Evolutionary conservation across 495 filamentous ascomycete genomes (phyloP).

Genomic region (Podospora australis): DNA sequence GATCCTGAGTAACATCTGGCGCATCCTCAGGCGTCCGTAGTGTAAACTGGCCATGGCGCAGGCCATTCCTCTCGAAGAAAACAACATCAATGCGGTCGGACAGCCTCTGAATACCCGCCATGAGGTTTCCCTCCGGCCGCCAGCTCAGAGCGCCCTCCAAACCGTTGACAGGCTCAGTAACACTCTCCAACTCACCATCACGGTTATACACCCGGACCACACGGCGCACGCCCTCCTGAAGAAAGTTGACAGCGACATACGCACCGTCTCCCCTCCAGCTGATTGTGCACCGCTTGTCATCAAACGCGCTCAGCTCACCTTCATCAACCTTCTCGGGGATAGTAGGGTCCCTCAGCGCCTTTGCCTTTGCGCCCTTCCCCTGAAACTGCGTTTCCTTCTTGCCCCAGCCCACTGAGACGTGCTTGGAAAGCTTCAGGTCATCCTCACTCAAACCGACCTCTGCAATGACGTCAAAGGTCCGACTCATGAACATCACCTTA

Average conservation of each 20-base stretch:
- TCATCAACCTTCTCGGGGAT: constrained; percentile 90
- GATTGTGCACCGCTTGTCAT: constrained; percentile 64
- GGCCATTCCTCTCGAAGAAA: constrained; percentile 94
- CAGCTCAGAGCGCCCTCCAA: constrained; percentile 84
- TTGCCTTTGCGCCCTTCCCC: constrained; percentile 85
- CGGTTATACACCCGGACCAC: constrained; percentile 82
- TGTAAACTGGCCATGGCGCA: constrained; percentile 87
- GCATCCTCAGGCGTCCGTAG: constrained; percentile 56
- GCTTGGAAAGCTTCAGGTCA: constrained; percentile 81
- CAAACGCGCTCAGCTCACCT: constrained; percentile 63
- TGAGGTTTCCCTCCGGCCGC: constrained; percentile 83
- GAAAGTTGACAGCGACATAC: constrained; percentile 76
- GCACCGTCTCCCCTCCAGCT: constrained; percentile 94
- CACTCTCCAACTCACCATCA: constrained; percentile 83
- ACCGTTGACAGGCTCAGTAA: constrained; percentile 87
- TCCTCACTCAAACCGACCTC: constrained; percentile 63
- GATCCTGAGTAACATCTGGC: constrained; percentile 47
- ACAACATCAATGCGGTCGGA: constrained; percentile 70
- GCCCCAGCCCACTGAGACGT: constrained; percentile 98
- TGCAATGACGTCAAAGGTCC: constrained; percentile 76
- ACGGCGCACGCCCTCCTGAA: constrained; percentile 61
- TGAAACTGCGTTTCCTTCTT: constrained; percentile 98
- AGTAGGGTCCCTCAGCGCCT: constrained; percentile 84
- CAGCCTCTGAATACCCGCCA: constrained; percentile 73
- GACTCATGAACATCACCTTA: constrained; percentile 87